Conservation (phyloP, 139 green algal genomes). For the Mychonastes homosphaera region DNA sequence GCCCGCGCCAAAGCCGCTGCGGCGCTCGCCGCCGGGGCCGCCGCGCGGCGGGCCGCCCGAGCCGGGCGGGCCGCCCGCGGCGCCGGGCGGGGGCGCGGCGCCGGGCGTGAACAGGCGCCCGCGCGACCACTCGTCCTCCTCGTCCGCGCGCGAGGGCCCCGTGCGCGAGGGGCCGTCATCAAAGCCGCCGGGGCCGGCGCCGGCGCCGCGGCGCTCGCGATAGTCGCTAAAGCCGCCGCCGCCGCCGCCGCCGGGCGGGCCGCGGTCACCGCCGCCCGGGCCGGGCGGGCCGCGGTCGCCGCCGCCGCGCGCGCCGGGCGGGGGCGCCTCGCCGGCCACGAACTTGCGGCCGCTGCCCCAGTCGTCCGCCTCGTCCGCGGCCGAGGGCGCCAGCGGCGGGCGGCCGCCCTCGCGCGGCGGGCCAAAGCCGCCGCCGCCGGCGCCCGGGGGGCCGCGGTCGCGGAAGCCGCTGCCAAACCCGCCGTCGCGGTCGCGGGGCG, state of each 20-base stretch:
- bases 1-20: constrained; percentile 15
- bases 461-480: constrained; percentile 24
- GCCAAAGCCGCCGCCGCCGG: constrained; percentile 25
- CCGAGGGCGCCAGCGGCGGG: constrained; percentile 26
- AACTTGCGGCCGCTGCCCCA: constrained; percentile 60
- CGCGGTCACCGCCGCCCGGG: constrained; percentile 28
- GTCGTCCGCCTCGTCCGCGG: constrained; percentile 56
- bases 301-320: constrained; percentile 7
- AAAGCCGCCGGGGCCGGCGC: too few species aligned
- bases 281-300: constrained; percentile 14
- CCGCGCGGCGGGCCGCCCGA: background rate
- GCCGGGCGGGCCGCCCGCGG: background rate
- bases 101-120: constrained; percentile 12
- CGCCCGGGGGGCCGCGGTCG: constrained; percentile 19
- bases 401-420: too few species aligned
- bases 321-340: constrained; percentile 21
- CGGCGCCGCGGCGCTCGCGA: background rate
- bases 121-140: constrained; percentile 29
- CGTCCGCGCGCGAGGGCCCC: constrained; percentile 19
- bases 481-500: constrained; percentile 16
- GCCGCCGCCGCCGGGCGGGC: constrained; percentile 4
- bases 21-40: background rate
- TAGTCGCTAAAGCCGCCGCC: constrained; percentile 13
- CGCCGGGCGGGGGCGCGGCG: background rate
- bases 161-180: constrained; percentile 3